Evolutionary conservation across 148 eudicot genomes (phyloP).

Genomic region (Vaccinium vitisidaea): DNA sequence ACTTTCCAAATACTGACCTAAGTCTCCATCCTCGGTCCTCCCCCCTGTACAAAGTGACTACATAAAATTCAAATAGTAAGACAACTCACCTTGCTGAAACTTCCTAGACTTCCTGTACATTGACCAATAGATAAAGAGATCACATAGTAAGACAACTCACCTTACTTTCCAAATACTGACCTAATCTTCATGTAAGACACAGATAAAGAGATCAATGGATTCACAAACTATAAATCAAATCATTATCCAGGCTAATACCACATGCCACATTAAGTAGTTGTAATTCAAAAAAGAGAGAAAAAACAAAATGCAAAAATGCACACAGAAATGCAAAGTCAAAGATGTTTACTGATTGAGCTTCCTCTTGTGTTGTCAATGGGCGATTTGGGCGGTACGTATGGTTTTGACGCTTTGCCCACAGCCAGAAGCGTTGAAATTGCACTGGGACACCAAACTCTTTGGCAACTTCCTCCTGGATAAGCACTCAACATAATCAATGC

Average conservation of each 20-base stretch:
- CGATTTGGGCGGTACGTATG: conserved; percentile 95
- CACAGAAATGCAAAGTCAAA: background rate
- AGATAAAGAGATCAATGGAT: background rate
- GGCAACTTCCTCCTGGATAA: conserved; percentile 79
- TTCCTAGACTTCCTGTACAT: background rate
- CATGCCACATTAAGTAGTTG: background rate
- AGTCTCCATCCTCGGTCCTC: background rate
- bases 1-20: background rate
- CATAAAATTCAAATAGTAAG: background rate
- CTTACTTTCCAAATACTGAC: too few species aligned
- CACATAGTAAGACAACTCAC: too few species aligned
- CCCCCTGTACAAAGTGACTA: background rate
- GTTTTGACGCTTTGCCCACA: conserved; percentile 96
- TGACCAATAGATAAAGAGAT: background rate
- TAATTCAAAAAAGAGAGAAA: background rate
- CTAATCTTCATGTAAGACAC: background rate
- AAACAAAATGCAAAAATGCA: background rate
- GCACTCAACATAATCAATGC: background rate
- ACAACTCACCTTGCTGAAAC: background rate
- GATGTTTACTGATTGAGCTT: conserved; percentile 60
- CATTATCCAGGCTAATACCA: background rate
- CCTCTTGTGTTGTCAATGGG: conserved; percentile 71
- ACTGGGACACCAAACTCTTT: conserved; percentile 90
- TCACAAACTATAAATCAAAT: background rate
- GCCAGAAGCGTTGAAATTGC: conserved; percentile 90